These are phyloP conservation scores for Ruellia speciosa DNA, from an alignment of 305 asterid genomes.

Conservation along the genomic window DNA sequence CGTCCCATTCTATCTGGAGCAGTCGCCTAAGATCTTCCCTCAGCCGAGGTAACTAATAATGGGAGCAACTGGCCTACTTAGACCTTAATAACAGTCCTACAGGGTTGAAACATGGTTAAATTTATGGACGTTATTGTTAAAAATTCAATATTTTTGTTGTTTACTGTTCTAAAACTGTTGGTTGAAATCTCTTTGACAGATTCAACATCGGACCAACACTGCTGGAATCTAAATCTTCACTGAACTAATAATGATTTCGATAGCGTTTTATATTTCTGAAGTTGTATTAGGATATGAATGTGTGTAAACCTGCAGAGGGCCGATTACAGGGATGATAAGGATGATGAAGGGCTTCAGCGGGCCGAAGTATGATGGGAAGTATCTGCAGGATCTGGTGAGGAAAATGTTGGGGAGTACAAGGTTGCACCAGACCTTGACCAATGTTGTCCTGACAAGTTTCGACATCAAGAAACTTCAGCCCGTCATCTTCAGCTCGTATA, in stretches of 20 bases:
- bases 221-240: too few species aligned
- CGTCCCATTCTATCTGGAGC: conserved; percentile 37
- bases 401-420: conserved; percentile 32
- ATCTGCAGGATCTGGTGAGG: conserved; percentile 24
- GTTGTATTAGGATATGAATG: too few species aligned
- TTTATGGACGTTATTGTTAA: too few species aligned
- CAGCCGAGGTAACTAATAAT: conserved; percentile 35
- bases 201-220: too few species aligned
- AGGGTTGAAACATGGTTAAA: too few species aligned
- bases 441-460: conserved; percentile 38
- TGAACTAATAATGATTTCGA: too few species aligned
- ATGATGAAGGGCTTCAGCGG: conserved; percentile 12
- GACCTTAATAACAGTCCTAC: too few species aligned
- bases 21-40: conserved; percentile 50
- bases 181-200: too few species aligned
- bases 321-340: background rate
- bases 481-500: conserved; percentile 30
- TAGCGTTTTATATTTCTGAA: too few species aligned
- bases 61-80: too few species aligned
- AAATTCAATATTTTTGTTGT: too few species aligned
- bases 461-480: conserved; percentile 47
- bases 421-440: conserved; percentile 31
- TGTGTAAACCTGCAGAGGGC: background rate
- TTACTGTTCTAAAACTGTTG: too few species aligned
- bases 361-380: conserved; percentile 42